Base-by-base conservation (phyloP, 257 asterid species). In the Misopates orontium region DNA sequence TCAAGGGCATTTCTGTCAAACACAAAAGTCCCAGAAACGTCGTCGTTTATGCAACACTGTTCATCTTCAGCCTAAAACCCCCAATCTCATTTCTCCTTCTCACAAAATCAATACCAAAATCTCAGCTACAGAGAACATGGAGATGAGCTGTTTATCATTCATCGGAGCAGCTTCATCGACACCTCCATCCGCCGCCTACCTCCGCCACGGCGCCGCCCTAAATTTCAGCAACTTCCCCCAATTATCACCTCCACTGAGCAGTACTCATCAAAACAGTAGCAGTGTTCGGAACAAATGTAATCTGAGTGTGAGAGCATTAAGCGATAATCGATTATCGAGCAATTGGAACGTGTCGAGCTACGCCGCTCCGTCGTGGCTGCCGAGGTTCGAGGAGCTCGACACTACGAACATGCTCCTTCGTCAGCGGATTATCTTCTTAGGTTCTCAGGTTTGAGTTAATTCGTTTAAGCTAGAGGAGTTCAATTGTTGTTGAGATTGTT, bases 381-480 rank as follows among this genome's bases (percentile, higher is more conserved):
- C 96, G 64, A 80, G 91, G 76, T 87, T 94, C 77, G 98, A 94
- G 71, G 98, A 94, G 75, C 96, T 94, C 28, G 96, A 90, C 57
- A 86, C 99, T 64, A 94, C 96, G 70, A 90, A 83, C 79, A 94
- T 88, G 99, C 99, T 94, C 76, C 99, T 90, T 74, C 90, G 95
- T 67, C 98, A 94, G 79, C 77, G 98, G 70, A 94, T 88, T 73
- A 73, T 94, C 82, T 94, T 88, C 81, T 73, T 94, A 85, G 97
- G 96, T 64, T n/a, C 83, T 56, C 93, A 88, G 95, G 96, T 93
- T 68, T 10, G 25, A 12, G 5, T 5, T 51, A 25, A 10, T 17
- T 48, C 25, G 0, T 63, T 31, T 32, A 4, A 20, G 14, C 8
- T 50, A 24, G 61, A 3, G 19, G 20, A 36, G 23, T 10, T n/a